phyloP scores from a whole-genome alignment of 768 basidiomycete species.

The Mycena rosella region DNA sequence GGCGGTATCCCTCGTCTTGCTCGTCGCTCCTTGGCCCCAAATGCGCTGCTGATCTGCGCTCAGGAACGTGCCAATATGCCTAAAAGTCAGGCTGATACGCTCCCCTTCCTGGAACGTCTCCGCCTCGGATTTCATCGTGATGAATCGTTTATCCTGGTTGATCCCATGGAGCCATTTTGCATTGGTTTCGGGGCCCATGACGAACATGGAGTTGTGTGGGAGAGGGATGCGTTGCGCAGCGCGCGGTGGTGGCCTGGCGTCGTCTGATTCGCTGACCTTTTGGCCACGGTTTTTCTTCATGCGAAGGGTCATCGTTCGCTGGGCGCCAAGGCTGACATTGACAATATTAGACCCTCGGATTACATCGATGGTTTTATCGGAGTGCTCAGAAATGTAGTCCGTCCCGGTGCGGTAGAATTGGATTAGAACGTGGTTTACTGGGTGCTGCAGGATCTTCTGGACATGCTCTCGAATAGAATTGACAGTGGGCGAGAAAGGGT shows the following conservation, averaged over 20 bases:
- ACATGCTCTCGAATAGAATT: slow-evolving; percentile 73
- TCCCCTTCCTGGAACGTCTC: slow-evolving; percentile 71
- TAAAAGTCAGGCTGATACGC: slow-evolving; percentile 85
- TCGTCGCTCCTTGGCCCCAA: slow-evolving; percentile 80
- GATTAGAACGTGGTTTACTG: slow-evolving; percentile 87
- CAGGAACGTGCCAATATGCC: slow-evolving; percentile 83
- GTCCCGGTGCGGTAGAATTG: slow-evolving; percentile 84
- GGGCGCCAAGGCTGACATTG: slow-evolving; percentile 85
- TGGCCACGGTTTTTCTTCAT: slow-evolving; percentile 61
- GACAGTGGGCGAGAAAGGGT: slow-evolving; percentile 78
- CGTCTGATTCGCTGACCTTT: slow-evolving; percentile 16
- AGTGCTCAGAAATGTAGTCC: slow-evolving; percentile 90
- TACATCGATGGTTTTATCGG: slow-evolving; percentile 89
- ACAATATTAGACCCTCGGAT: slow-evolving; percentile 80
- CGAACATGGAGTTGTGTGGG: slow-evolving; percentile 87
- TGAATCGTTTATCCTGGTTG: slow-evolving; percentile 78
- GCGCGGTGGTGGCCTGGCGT: slow-evolving; percentile 45
- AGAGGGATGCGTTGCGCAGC: slow-evolving; percentile 75
- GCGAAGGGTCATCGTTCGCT: slow-evolving; percentile 81
- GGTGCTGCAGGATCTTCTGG: slow-evolving; percentile 68
- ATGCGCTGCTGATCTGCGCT: slow-evolving; percentile 63
- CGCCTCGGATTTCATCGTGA: slow-evolving; percentile 61
- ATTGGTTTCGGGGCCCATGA: slow-evolving; percentile 82
- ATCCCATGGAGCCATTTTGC: slow-evolving; percentile 82
- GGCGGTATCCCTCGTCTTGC: slow-evolving; percentile 69